Evolutionary conservation across 1,139 yeast genomes (phyloP).

Genomic region (Blastobotrys buckinghamii): DNA sequence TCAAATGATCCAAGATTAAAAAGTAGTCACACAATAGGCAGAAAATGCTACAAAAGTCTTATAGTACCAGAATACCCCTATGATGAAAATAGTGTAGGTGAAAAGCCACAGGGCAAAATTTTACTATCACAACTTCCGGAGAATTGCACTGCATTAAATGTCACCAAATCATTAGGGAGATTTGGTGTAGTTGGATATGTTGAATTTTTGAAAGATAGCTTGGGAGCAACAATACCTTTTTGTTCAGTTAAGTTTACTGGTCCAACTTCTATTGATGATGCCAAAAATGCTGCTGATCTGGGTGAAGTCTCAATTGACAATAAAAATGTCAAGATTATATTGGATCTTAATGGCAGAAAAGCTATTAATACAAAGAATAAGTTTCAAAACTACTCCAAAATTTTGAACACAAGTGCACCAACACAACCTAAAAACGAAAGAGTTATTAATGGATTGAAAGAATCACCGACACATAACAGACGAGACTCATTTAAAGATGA

Average conservation of each 20-base stretch:
- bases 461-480: too few relatives aligned
- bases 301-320: constrained; percentile 24
- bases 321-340: constrained; percentile 31
- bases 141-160: constrained; percentile 42
- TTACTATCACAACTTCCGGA: constrained; percentile 60
- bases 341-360: constrained; percentile 21
- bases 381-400: not conserved
- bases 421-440: not conserved
- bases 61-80: constrained; percentile 46
- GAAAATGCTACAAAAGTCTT: constrained; percentile 23
- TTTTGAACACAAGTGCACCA: constrained; percentile 21
- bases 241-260: constrained; percentile 64
- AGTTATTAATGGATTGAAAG: not conserved
- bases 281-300: constrained; percentile 32
- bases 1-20: not conserved
- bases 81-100: constrained; percentile 71
- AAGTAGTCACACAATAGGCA: not conserved
- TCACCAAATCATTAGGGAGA: constrained; percentile 49
- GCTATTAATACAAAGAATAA: constrained; percentile 24
- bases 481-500: not conserved
- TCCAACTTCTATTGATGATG: constrained; percentile 45
- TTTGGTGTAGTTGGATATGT: constrained; percentile 59
- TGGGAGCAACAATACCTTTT: constrained; percentile 76
- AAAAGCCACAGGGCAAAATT: constrained; percentile 65
- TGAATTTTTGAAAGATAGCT: constrained; percentile 60